Percentiles rank a stretch among this genome's conserved stretches.
These are phyloP conservation scores for Ulota crispa DNA, from an alignment of 225 moss, liverwort and hornwort species.

Conservation along the genomic window DNA sequence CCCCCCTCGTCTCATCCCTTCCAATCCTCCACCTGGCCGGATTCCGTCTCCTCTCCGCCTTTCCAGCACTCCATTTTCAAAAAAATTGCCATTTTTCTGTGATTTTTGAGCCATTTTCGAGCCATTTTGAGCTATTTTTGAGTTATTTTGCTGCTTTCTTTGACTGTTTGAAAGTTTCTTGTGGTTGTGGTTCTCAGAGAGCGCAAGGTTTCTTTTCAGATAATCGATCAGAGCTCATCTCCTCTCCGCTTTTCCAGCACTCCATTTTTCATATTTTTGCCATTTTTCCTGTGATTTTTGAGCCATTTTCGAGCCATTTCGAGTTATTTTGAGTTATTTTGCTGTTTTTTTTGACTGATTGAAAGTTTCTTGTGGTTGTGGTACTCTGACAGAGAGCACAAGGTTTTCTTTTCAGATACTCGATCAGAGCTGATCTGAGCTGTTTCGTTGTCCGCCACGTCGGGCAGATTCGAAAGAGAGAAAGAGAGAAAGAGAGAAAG, in stretches of 20 bases:
- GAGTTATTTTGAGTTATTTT: neutral
- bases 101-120: neutral
- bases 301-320: neutral
- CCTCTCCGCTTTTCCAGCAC: neutral
- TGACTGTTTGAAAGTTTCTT: neutral
- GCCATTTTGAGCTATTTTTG: neutral
- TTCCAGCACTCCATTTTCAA: neutral
- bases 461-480: neutral
- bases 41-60: neutral
- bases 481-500: too few species aligned
- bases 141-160: too few species aligned
- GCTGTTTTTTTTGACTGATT: too few species aligned
- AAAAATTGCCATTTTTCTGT: fast-evolving
- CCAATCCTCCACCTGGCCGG: neutral
- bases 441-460: neutral
- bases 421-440: neutral
- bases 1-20: too few species aligned
- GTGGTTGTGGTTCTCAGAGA: conserved; percentile 25
- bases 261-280: fast-evolving
- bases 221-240: neutral
- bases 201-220: neutral
- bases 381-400: neutral
- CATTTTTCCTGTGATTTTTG: neutral
- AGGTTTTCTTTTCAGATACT: neutral
- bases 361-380: conserved; percentile 3